A percentile compares a stretch with the other conserved stretches of the same genome.
Evolutionary conservation across 805 yeast genomes (phyloP).

Genomic region (Priceomyces carsonii): DNA sequence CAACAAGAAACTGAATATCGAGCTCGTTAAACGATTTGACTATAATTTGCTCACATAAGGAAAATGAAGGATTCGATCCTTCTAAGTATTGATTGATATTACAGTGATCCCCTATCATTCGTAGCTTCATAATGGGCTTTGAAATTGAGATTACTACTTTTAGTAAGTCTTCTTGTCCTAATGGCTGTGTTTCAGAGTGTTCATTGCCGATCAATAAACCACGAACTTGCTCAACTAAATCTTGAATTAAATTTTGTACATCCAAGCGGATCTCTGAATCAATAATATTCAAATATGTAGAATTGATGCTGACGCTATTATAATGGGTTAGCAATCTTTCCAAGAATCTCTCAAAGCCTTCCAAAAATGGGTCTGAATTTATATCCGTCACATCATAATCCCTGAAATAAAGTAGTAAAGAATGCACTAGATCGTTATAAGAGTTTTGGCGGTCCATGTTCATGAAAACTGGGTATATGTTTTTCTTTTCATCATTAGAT

Average conservation of each 20-base stretch:
- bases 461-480: constrained; percentile 24
- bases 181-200: constrained; percentile 10
- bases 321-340: constrained; percentile 11
- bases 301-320: constrained; percentile 6
- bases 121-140: constrained; percentile 22
- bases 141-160: constrained; percentile 13
- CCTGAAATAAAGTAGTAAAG: constrained; percentile 24
- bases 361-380: constrained; percentile 8
- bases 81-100: constrained; percentile 23
- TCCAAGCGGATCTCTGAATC: constrained; percentile 23
- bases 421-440: constrained; percentile 26
- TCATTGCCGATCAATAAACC: too few relatives aligned
- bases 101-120: constrained; percentile 23
- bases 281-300: constrained; percentile 10
- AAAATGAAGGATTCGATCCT: constrained; percentile 4
- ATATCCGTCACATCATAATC: constrained; percentile 7
- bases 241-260: constrained; percentile 25
- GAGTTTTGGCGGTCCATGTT: constrained; percentile 23
- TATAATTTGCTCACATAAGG: constrained; percentile 11
- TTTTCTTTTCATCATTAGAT: constrained; percentile 11
- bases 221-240: constrained; percentile 19
- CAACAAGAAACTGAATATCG: constrained; percentile 18
- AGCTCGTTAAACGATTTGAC: constrained; percentile 21
- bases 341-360: constrained; percentile 14
- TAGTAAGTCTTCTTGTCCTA: constrained; percentile 16